Conservation (phyloP, 2,329 filamentous ascomycete genomes). For the Mycosphaerelloides madeirae region DNA sequence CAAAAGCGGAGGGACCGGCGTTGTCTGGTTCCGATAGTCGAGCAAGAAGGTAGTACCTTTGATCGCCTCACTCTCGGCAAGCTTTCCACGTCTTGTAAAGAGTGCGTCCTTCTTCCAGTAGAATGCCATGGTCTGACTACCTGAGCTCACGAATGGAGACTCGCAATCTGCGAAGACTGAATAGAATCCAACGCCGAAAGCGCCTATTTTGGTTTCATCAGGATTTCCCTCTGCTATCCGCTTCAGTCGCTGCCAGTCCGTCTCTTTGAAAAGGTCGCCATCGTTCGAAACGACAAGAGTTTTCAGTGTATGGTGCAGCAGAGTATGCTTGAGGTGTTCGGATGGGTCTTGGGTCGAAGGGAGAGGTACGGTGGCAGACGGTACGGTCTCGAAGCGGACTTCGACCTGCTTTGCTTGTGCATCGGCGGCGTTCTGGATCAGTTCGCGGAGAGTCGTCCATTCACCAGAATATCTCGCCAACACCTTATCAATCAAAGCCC, state of each 20-base stretch:
- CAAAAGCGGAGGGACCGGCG: slow-evolving; percentile 78
- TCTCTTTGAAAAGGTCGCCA: slow-evolving; percentile 78
- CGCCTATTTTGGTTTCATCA: slow-evolving; percentile 97
- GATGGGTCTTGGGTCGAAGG: slow-evolving; percentile 63
- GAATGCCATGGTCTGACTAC: slow-evolving; percentile 90
- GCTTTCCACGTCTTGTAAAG: slow-evolving; percentile 78
- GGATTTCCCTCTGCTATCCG: slow-evolving; percentile 98
- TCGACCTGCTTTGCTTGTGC: slow-evolving; percentile 84
- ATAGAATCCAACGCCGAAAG: slow-evolving; percentile 98
- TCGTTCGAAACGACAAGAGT: slow-evolving; percentile 91
- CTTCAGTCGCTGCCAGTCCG: slow-evolving; percentile 90
- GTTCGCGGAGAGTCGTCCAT: slow-evolving; percentile 80
- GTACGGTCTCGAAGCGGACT: slow-evolving; percentile 86
- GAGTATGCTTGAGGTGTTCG: slow-evolving; percentile 72
- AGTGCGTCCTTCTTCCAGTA: slow-evolving; percentile 99
- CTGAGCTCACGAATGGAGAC: slow-evolving; percentile 93
- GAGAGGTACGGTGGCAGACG: slow-evolving; percentile 70
- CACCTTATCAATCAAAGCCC: slow-evolving; percentile 96
- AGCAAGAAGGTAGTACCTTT: slow-evolving; percentile 83
- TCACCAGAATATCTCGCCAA: slow-evolving; percentile 94
- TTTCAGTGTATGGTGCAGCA: slow-evolving; percentile 79
- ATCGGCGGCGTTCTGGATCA: slow-evolving; percentile 98
- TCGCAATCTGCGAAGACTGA: slow-evolving; percentile 98
- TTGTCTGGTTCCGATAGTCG: slow-evolving; percentile 85
- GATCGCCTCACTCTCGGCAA: slow-evolving; percentile 49